Evolutionary conservation across 2,329 filamentous ascomycete species (phyloP), one percentile per base, ranked within the genome.

Genomic region (Hymenoscyphus occultus): DNA sequence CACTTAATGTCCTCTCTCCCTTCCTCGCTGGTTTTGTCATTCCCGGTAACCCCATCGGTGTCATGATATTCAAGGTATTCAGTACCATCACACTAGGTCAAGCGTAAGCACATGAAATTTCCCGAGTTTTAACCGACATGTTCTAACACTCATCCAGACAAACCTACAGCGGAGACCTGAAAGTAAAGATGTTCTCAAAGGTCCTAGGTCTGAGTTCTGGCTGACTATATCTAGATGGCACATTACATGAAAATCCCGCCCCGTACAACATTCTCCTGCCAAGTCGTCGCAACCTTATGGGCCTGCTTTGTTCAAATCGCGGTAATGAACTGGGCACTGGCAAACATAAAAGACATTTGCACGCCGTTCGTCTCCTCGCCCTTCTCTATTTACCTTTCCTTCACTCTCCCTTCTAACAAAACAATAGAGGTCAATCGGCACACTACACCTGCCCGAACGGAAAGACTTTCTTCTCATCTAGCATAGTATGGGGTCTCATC

Each of bases 21-120:
- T 90, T 89, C 71, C 83, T 92, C 65, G 84, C 89, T 67, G 89
- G 90, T 9, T 91, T 91, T 76, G 88, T 91, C 81, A 83, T 89
- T 60, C 70, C 70, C 10, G 89, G 89, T 32, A 83, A 82, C 3
- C 89, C 89, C 1, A 81, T 91, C 69, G 87, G 87, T 59, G 88
- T 90, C 83, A 92, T 92, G 88, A 83, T 91, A 78, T 91, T 91
- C 79, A 91, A 91, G 77, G 90, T 87, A 65, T 91, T 88, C 71
- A 86, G 87, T 64, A 90, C 89, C 72, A 84, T 90, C 64, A 85
- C 82, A 77, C 87, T 90, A 83, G 80, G 66, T 9, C 71, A 72
- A 68, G 69, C 65, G 80, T 81, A 69, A 78, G 80, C 89, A 48
- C 39, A 56, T 61, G 39, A 39, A 16, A 45, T 7, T 57, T 10